Percentiles rank a stretch among this genome's conserved stretches.
Evolutionary conservation across 192 early-diverging fungal genomes (phyloP).

Genomic region (Backusella tuberculispora): DNA sequence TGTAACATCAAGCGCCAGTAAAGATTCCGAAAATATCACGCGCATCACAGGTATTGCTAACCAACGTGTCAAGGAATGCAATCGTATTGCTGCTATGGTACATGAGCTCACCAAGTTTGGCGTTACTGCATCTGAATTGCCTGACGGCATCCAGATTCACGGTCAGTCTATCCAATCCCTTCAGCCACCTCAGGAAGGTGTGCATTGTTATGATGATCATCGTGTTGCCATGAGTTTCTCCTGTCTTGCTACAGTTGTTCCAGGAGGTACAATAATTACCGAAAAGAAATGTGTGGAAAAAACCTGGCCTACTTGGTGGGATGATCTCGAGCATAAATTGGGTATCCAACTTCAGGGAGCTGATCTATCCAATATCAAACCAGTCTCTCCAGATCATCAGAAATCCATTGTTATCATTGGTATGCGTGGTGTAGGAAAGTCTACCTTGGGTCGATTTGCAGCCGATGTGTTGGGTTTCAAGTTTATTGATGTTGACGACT

Average conservation of each 20-base stretch:
- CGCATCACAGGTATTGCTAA: slow-evolving; percentile 95
- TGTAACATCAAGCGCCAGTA: slow-evolving; percentile 61
- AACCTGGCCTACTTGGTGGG: slow-evolving; percentile 99
- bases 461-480: slow-evolving; percentile 65
- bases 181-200: slow-evolving; percentile 59
- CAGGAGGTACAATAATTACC: slow-evolving; percentile 72
- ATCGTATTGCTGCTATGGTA: slow-evolving; percentile 97
- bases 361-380: slow-evolving; percentile 43
- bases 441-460: slow-evolving; percentile 76
- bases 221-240: slow-evolving; percentile 97
- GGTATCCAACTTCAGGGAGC: slow-evolving; percentile 65
- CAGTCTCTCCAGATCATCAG: not conserved
- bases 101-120: slow-evolving; percentile 92
- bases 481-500: slow-evolving; percentile 92
- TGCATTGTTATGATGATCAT: slow-evolving; percentile 97
- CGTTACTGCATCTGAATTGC: slow-evolving; percentile 77
- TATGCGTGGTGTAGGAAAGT: slow-evolving; percentile 99
- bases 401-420: slow-evolving; percentile 87
- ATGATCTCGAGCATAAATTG: slow-evolving; percentile 83
- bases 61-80: slow-evolving; percentile 98
- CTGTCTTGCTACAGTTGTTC: slow-evolving; percentile 78
- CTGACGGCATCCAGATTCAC: slow-evolving; percentile 90
- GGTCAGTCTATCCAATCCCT: slow-evolving; percentile 61
- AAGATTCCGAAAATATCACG: slow-evolving; percentile 63
- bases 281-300: slow-evolving; percentile 99